Conservation (phyloP, 2,329 filamentous ascomycete species). For the Diaporthe destruens region DNA sequence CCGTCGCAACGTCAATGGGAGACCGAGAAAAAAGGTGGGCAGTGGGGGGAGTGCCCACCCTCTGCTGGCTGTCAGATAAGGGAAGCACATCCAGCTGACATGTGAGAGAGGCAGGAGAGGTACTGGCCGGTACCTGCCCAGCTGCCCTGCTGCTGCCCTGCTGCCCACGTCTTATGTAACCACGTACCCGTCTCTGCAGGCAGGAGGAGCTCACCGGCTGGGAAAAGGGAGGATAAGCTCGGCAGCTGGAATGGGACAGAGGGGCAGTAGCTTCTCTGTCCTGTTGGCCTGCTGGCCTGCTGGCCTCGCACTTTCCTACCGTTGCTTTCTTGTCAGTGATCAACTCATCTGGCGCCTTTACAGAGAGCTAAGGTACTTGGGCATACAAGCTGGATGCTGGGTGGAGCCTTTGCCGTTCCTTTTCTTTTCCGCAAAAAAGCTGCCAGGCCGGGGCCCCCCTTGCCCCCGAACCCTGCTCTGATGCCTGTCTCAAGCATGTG, state of each 20-base stretch:
- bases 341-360: background rate
- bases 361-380: conserved; percentile 26
- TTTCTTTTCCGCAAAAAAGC: background rate
- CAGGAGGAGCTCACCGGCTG: background rate
- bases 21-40: conserved; percentile 31
- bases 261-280: background rate
- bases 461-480: conserved; percentile 4
- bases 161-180: background rate
- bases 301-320: conserved; percentile 1
- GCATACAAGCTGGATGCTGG: background rate
- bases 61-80: conserved; percentile 26
- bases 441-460: conserved; percentile 11
- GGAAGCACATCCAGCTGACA: conserved; percentile 12
- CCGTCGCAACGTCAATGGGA: conserved; percentile 15
- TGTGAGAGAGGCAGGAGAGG: conserved; percentile 21
- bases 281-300: background rate
- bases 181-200: background rate
- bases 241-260: conserved; percentile 17
- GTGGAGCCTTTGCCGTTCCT: conserved; percentile 6
- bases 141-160: too few species aligned
- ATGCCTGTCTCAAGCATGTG: conserved; percentile 37
- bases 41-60: conserved; percentile 15
- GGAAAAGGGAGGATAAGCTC: background rate
- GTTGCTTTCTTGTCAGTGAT: background rate
- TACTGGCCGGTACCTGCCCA: conserved; percentile 5